Conservation (phyloP, 2,329 filamentous ascomycete genomes). For the Taxawa tesnikishii region DNA sequence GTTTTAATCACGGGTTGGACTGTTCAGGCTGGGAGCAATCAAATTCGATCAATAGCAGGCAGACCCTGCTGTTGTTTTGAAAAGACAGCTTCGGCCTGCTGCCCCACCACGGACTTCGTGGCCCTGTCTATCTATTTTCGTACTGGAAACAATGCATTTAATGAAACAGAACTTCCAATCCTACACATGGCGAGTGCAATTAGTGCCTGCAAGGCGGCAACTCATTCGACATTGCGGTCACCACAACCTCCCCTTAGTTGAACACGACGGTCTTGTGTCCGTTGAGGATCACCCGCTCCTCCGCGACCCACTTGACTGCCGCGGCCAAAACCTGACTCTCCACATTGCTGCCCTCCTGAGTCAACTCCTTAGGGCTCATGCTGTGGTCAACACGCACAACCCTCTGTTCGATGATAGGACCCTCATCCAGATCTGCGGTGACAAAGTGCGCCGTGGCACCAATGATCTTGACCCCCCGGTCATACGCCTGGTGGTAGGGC, state of each 20-base stretch:
- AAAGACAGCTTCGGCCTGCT: no score
- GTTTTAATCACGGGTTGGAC: no score
- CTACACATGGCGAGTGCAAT: no score
- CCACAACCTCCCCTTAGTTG: slow-evolving; percentile 23
- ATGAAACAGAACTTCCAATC: no score
- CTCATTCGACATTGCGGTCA: no score
- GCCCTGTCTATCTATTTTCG: no score
- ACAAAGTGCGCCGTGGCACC: slow-evolving; percentile 80
- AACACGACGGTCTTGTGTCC: slow-evolving; percentile 73
- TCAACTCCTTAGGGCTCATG: slow-evolving; percentile 63
- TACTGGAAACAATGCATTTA: no score
- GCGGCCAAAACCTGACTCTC: slow-evolving; percentile 73
- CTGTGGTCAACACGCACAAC: slow-evolving; percentile 65
- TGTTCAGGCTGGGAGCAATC: no score
- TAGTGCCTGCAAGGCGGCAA: no score
- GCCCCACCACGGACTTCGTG: no score
- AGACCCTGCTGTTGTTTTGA: no score
- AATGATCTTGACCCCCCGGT: slow-evolving; percentile 79
- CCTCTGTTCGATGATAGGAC: slow-evolving; percentile 79
- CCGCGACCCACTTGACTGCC: slow-evolving; percentile 74
- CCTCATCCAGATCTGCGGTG: slow-evolving; percentile 73
- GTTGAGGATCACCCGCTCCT: slow-evolving; percentile 66
- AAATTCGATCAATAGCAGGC: no score
- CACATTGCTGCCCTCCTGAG: slow-evolving; percentile 70
- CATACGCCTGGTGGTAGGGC: slow-evolving; percentile 79